Percentiles rank a stretch among this genome's conserved stretches.
Conservation (phyloP, 129 eudicot genomes). For the Pittosporum tobira region DNA sequence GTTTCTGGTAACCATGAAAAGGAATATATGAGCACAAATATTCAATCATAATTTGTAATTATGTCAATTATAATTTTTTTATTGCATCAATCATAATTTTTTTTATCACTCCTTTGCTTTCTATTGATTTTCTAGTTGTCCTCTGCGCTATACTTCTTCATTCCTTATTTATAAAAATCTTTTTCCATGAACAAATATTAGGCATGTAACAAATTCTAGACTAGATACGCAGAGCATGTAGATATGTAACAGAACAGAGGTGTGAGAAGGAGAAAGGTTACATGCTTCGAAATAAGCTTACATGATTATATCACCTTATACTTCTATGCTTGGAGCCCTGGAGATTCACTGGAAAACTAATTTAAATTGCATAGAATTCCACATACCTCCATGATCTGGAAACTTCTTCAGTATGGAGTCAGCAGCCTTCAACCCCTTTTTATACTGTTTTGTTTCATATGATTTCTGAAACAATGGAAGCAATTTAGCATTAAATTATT, state of each 20-base stretch:
- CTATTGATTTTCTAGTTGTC: background rate
- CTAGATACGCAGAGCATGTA: too few relatives aligned
- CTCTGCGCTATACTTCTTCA: background rate
- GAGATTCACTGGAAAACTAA: background rate
- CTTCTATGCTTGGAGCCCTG: slow-evolving; percentile 5
- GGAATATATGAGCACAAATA: slow-evolving; percentile 4
- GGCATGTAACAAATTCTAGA: too few relatives aligned
- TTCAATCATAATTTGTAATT: too few relatives aligned
- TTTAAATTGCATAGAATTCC: background rate
- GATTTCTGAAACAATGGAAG: slow-evolving; percentile 63
- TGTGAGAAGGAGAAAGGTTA: too few relatives aligned
- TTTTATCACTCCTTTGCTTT: too few relatives aligned
- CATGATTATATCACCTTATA: background rate
- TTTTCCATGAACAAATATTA: too few relatives aligned
- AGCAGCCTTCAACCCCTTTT: slow-evolving; percentile 96
- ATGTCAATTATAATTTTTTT: background rate
- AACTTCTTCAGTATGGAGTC: slow-evolving; percentile 86
- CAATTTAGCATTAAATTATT: background rate
- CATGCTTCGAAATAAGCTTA: too few relatives aligned
- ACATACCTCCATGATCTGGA: slow-evolving; percentile 97
- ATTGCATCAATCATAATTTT: too few relatives aligned
- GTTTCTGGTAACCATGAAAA: slow-evolving; percentile 56
- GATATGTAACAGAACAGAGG: too few relatives aligned
- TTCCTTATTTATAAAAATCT: background rate
- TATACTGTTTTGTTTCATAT: slow-evolving; percentile 91